Conservation (phyloP, 495 filamentous ascomycete genomes). For the Bombardia bombarda region DNA sequence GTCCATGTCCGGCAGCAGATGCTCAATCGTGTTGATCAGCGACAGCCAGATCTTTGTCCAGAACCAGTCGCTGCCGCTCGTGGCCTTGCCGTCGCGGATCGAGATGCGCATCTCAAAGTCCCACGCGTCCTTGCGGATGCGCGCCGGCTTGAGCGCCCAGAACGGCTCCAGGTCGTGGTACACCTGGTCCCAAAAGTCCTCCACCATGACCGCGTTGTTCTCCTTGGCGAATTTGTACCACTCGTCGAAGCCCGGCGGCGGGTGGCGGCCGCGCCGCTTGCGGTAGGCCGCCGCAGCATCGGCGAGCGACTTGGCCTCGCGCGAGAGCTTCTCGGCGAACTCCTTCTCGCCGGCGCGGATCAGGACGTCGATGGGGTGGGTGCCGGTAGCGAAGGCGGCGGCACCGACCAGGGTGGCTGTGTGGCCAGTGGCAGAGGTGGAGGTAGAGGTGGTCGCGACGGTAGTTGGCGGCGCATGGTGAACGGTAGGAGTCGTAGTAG, state of each 20-base stretch:
- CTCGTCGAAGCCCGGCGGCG: slow-evolving; percentile 61
- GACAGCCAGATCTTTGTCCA: slow-evolving; percentile 54
- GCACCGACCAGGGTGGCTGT: slow-evolving; percentile 6
- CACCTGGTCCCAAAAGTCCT: slow-evolving; percentile 67
- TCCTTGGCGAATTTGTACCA: slow-evolving; percentile 63
- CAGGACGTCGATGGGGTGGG: slow-evolving; percentile 41
- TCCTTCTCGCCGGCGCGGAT: slow-evolving; percentile 34
- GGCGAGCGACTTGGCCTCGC: slow-evolving; percentile 41
- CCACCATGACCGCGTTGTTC: slow-evolving; percentile 52
- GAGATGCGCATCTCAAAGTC: slow-evolving; percentile 53
- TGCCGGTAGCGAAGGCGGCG: slow-evolving; percentile 9
- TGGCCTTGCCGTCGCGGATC: slow-evolving; percentile 49
- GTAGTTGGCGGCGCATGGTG: no score
- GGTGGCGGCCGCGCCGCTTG: slow-evolving; percentile 55
- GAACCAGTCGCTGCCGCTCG: slow-evolving; percentile 48
- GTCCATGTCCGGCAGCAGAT: slow-evolving; percentile 63
- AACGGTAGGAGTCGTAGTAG: no score
- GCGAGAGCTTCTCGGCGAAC: slow-evolving; percentile 30
- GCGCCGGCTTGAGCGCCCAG: slow-evolving; percentile 52
- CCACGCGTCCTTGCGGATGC: slow-evolving; percentile 46
- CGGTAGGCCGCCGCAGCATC: slow-evolving; percentile 56
- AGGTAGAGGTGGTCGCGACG: background rate
- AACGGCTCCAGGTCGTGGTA: slow-evolving; percentile 64
- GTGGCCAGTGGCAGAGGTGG: background rate
- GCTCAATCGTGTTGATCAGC: slow-evolving; percentile 49